Evolutionary conservation across 306 rosid genomes (phyloP), one percentile per base, ranked within the genome.

Genomic region (Fragaria nilgerrensis): DNA sequence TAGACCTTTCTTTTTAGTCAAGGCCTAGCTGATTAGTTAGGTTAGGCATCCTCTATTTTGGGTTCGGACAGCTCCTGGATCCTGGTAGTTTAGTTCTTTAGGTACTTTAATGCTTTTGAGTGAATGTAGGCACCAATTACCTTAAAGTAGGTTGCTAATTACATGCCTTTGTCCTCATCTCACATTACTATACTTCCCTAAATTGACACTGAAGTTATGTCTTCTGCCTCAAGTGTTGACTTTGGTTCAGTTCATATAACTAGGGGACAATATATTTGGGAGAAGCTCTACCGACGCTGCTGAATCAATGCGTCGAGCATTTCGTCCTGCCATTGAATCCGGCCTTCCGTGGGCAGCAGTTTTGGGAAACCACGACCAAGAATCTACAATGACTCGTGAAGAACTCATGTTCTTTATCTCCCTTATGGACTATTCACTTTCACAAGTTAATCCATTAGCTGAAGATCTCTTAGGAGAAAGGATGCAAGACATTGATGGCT

Each of bases 341-440:
- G 80, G 87, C 76, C 69, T 92, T 86, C 98, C 98, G 5, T 95
- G 97, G 97, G 98, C 97, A 56, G 95, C 97, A 47, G 68, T 95
- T 77, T 80, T 95, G 82, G 98, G 98, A 81, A 95, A 94, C 86
- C 98, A 94, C 52, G 97, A 94, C 72, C 98, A 92, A 72, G 97
- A 95, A 85, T 95, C 98, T 80, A 87, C 91, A 23, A 79, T 95
- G 97, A 82, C 79, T 76, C 96, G 96, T 23, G 95, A 82, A 72
- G 96, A 92, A 72, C 75, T 95, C 66, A 95, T 95, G 95, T 79
- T 88, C 68, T 76, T 94, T 75, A 82, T 92, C 49, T 94, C 96
- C 79, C 97, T 92, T 76, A 80, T 94, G 92, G 98, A 94, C 70
- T 92, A 90, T 86, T 94, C 98, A 61, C 86, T 94, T 64, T 87